Base-by-base conservation (phyloP, 2,329 filamentous ascomycete genomes). In the Sclerotinia trifoliorum region DNA sequence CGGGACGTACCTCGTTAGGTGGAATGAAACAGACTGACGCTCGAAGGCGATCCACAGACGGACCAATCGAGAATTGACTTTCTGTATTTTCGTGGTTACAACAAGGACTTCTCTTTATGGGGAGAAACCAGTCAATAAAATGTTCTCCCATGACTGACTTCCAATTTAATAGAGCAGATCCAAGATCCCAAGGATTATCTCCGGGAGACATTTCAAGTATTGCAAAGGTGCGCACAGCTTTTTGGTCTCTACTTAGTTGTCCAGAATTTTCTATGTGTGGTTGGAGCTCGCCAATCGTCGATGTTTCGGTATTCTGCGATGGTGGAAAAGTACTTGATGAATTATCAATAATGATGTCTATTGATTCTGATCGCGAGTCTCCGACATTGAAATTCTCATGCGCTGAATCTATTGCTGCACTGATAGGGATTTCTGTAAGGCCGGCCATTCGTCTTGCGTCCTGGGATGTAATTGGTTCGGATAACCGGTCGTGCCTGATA, bases 101-200 rank as follows among this genome's bases (percentile, higher is more conserved):
- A 77, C 91, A 94, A 0, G 94, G 94, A 5, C 91, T 93, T 69
- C 86, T 83, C 68, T 83, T 86, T 46, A 96, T 78, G 0, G 94
- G 94, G 1, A 97, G 79, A 17, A 97, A 76, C 94, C 94, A 98
- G 69, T 97, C 91, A 19, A 89, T 70, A 2, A 88, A 71, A 26
- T 80, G 85, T 58, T 84, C 80, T 0, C 94, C 94, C 88, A 99
- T 93, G 32, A 97, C 86, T 19, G 89, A 85, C 71, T 87, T 86
- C 80, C 93, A 89, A 75, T 98, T 98, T 39, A 82, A 80, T 70
- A 85, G 83, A 11, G 80, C 80, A 42, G 78, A 81, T 2, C 91
- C 92, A 0, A 95, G 81, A 74, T 96, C 87, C 88, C 93, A 99
- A 0, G 93, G 92, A 73, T 97, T 97, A 73, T 95, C 89, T 13